Evolutionary conservation across 345 rosid genomes (phyloP).

Genomic region (Salix caprea): DNA sequence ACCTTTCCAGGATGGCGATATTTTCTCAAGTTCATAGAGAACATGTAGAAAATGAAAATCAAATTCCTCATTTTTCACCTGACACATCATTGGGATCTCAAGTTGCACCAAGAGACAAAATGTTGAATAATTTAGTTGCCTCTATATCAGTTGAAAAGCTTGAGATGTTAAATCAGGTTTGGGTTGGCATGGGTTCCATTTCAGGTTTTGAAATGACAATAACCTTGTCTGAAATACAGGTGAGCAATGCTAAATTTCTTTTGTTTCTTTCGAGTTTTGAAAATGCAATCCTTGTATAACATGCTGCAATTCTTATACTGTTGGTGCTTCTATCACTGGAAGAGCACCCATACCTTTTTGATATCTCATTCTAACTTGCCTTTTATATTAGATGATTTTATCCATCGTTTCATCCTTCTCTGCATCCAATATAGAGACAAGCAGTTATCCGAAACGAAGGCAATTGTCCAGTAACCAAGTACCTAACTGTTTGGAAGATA

Average conservation of each 20-base stretch:
- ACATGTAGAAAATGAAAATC: conserved; percentile 38
- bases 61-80: conserved; percentile 55
- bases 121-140: conserved; percentile 57
- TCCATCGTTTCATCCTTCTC: conserved; percentile 55
- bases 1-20: conserved; percentile 57
- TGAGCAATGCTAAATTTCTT: conserved; percentile 21
- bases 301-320: neutral
- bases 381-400: conserved; percentile 56
- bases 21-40: conserved; percentile 54
- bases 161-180: conserved; percentile 38
- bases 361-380: conserved; percentile 21
- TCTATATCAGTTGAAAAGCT: conserved; percentile 48
- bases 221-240: conserved; percentile 73
- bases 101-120: conserved; percentile 40
- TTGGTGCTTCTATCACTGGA: neutral
- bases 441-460: conserved; percentile 30
- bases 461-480: conserved; percentile 35
- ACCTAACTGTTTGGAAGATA: conserved; percentile 40
- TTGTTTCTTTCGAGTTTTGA: conserved; percentile 3
- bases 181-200: conserved; percentile 67
- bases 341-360: conserved; percentile 6
- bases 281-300: neutral
- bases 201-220: conserved; percentile 65
- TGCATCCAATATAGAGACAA: conserved; percentile 33
- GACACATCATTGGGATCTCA: conserved; percentile 34